Percentiles rank a stretch among this genome's conserved stretches.
These are phyloP conservation scores for Macroventuria anomochaeta DNA, from an alignment of 2,329 filamentous ascomycete genomes.

Conservation along the genomic window DNA sequence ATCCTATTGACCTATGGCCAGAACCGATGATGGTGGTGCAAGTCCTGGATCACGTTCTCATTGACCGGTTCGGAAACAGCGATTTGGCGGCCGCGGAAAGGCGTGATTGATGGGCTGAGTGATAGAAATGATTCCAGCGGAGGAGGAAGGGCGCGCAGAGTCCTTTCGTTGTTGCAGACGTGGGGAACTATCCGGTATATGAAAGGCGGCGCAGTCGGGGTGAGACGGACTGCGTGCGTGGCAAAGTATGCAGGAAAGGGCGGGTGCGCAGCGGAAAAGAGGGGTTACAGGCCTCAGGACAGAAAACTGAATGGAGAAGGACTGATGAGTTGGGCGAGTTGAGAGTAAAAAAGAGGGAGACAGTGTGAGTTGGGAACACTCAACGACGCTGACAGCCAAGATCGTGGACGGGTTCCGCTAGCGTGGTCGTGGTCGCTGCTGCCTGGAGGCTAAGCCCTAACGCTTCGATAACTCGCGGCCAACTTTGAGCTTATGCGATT, in stretches of 20 bases:
- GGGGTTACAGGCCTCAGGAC: conserved; percentile 40
- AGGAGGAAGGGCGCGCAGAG: conserved; percentile 40
- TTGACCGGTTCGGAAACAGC: conserved; percentile 24
- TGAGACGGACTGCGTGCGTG: conserved; percentile 38
- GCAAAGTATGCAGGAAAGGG: conserved; percentile 32
- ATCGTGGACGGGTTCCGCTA: conserved; percentile 17
- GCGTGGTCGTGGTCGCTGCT: conserved; percentile 27
- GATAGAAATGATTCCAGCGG: conserved; percentile 19
- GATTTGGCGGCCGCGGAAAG: conserved; percentile 17
- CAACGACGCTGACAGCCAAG: conserved; percentile 21
- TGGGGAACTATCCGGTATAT: conserved; percentile 35
- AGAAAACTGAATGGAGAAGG: conserved; percentile 24
- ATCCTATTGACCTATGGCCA: conserved; percentile 29
- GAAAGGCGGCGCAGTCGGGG: conserved; percentile 44
- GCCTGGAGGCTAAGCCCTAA: conserved; percentile 36
- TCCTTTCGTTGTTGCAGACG: conserved; percentile 29
- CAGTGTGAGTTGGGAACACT: conserved; percentile 11
- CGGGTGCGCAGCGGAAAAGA: conserved; percentile 29
- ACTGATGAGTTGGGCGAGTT: conserved; percentile 28
- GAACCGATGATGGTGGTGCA: conserved; percentile 31
- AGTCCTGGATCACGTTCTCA: conserved; percentile 37
- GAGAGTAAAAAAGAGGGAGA: conserved; percentile 28
- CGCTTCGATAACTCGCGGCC: conserved; percentile 26
- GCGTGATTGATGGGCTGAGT: conserved; percentile 16
- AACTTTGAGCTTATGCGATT: conserved; percentile 25